Percentiles rank a stretch among this genome's conserved stretches.
Evolutionary conservation across 108 stramenopile genomes (phyloP).

Genomic region (Nitzschia putrida): DNA sequence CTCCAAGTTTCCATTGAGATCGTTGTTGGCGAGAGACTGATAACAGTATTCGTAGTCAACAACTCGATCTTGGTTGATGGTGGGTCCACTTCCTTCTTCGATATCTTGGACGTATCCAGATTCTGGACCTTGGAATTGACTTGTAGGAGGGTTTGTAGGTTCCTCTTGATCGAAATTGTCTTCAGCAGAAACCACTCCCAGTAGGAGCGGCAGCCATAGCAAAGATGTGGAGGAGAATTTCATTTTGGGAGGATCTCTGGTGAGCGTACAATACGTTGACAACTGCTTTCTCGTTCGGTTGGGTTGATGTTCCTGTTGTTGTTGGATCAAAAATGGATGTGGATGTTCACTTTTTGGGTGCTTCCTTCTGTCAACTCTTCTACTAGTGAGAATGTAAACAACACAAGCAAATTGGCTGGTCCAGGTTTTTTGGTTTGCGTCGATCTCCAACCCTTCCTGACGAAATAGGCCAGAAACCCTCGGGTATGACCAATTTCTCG

Average conservation of each 20-base stretch:
- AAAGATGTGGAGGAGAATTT: not conserved
- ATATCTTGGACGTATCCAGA: constrained; percentile 7
- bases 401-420: too few species aligned
- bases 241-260: not conserved
- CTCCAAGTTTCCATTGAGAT: constrained; percentile 17
- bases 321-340: too few species aligned
- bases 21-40: constrained; percentile 16
- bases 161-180: constrained; percentile 19
- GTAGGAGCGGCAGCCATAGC: not conserved
- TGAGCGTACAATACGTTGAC: too few species aligned
- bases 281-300: too few species aligned
- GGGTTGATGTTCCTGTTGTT: too few species aligned
- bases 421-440: too few species aligned
- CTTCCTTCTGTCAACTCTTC: too few species aligned
- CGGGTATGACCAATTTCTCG: too few species aligned
- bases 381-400: too few species aligned
- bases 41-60: constrained; percentile 40
- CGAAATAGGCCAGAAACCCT: too few species aligned
- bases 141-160: constrained; percentile 16
- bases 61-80: constrained; percentile 34
- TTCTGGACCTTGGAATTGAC: constrained; percentile 19
- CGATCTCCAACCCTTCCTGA: too few species aligned
- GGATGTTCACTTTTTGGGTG: too few species aligned
- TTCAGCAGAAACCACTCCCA: not conserved
- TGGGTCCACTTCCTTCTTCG: constrained; percentile 22